Conservation (phyloP, 1,139 yeast genomes). For the Hemisphaericaspora xylanilytica region DNA sequence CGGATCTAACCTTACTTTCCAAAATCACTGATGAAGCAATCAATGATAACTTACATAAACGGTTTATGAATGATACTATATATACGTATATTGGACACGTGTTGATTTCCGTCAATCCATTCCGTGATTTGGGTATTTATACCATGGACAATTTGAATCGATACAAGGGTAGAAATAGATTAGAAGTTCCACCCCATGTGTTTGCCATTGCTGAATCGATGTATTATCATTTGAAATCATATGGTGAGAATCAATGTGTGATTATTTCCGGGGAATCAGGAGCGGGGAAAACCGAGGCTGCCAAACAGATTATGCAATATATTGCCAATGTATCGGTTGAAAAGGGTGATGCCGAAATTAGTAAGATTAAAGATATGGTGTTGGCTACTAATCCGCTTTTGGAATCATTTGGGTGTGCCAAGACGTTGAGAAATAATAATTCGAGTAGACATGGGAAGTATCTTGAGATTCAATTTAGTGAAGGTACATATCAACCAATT, state of each 20-base stretch:
- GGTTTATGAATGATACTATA: constrained; percentile 86
- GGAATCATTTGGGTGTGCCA: constrained; percentile 98
- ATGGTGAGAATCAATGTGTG: constrained; percentile 95
- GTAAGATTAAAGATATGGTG: constrained; percentile 93
- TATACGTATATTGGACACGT: constrained; percentile 89
- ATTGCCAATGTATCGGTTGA: constrained; percentile 76
- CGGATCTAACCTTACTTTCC: constrained; percentile 86
- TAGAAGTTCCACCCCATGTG: constrained; percentile 99
- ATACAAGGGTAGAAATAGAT: constrained; percentile 87
- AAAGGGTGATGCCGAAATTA: constrained; percentile 51
- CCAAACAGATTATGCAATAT: constrained; percentile 97
- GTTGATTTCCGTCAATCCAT: constrained; percentile 93
- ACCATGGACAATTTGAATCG: constrained; percentile 71
- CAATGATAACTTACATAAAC: constrained; percentile 83
- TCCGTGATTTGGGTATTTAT: constrained; percentile 92
- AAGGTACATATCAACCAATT: constrained; percentile 73
- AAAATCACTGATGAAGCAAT: constrained; percentile 90
- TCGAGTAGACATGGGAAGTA: constrained; percentile 98
- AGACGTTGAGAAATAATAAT: constrained; percentile 92
- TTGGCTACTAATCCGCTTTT: constrained; percentile 94
- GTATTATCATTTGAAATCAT: constrained; percentile 93
- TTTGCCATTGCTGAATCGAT: constrained; percentile 96
- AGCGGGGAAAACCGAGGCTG: constrained; percentile 99
- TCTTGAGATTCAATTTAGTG: constrained; percentile 84
- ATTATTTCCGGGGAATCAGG: constrained; percentile 99